phyloP scores from a whole-genome alignment of 257 asterid species.

The Solanum okadae region DNA sequence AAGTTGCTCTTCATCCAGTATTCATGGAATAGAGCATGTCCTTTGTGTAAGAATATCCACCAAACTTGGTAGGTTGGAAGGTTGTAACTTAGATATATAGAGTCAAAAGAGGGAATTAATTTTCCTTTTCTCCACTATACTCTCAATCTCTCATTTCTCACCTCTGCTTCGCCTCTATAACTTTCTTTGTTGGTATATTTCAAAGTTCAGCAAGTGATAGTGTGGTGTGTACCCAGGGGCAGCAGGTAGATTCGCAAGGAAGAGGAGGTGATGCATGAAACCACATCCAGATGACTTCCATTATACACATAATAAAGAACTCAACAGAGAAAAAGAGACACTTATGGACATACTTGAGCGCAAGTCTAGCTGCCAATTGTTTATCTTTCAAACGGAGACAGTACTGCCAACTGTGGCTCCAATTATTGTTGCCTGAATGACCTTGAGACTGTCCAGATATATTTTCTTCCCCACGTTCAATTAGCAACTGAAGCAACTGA shows the following conservation, averaged over 20 bases:
- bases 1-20: not conserved
- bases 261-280: not conserved
- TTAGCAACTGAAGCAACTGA: constrained; percentile 70
- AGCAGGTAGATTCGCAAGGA: not conserved
- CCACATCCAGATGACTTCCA: not conserved
- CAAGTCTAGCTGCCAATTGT: constrained; percentile 74
- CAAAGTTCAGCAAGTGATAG: not conserved
- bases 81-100: not conserved
- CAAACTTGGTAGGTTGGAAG: not conserved
- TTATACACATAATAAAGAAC: not conserved
- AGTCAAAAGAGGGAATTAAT: not conserved
- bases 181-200: not conserved
- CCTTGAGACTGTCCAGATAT: constrained; percentile 40
- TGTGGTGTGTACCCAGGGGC: not conserved
- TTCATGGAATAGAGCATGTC: not conserved
- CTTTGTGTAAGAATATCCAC: not conserved
- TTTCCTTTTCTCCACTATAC: not conserved
- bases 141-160: not conserved
- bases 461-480: constrained; percentile 57
- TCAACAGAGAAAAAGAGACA: constrained; percentile 5
- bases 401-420: constrained; percentile 94
- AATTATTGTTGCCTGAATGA: constrained; percentile 40
- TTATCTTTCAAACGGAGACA: constrained; percentile 88
- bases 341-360: constrained; percentile 58
- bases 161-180: not conserved